phyloP scores from a whole-genome alignment of 805 yeast species.

The Ogataea sp. region DNA sequence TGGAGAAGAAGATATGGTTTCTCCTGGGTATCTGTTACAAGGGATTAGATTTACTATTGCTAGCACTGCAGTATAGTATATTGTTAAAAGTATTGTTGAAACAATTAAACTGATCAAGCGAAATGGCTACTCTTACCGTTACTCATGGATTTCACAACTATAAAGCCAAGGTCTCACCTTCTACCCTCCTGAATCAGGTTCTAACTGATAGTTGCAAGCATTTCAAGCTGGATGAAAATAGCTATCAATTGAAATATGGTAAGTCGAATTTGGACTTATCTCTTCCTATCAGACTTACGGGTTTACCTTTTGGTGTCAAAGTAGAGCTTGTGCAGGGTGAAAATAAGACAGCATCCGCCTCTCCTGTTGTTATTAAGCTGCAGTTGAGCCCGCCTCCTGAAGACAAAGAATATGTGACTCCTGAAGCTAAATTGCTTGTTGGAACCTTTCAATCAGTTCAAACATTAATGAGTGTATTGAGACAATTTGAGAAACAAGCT shows the following conservation, averaged over 20 bases:
- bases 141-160: slow-evolving; percentile 24
- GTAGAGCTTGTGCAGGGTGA: slow-evolving; percentile 17
- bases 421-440: slow-evolving; percentile 9
- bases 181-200: slow-evolving; percentile 29
- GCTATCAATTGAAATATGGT: slow-evolving; percentile 18
- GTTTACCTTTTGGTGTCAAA: slow-evolving; percentile 37
- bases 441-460: slow-evolving; percentile 5
- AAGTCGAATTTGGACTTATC: slow-evolving; percentile 26
- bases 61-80: too few species aligned
- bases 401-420: slow-evolving; percentile 6
- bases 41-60: too few species aligned
- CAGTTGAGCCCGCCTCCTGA: slow-evolving; percentile 13
- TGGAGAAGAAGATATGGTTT: too few species aligned
- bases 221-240: slow-evolving; percentile 24
- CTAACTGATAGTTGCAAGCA: slow-evolving; percentile 26
- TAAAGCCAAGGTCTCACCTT: slow-evolving; percentile 27
- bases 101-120: too few species aligned
- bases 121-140: slow-evolving; percentile 31
- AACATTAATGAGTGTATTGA: slow-evolving; percentile 9
- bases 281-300: slow-evolving; percentile 34
- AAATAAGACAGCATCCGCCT: not conserved
- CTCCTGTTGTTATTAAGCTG: slow-evolving; percentile 13
- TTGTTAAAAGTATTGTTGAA: too few species aligned
- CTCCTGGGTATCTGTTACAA: too few species aligned
- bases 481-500: slow-evolving; percentile 7